Base-by-base conservation (phyloP, 306 rosid species). In the Glycine soja region DNA sequence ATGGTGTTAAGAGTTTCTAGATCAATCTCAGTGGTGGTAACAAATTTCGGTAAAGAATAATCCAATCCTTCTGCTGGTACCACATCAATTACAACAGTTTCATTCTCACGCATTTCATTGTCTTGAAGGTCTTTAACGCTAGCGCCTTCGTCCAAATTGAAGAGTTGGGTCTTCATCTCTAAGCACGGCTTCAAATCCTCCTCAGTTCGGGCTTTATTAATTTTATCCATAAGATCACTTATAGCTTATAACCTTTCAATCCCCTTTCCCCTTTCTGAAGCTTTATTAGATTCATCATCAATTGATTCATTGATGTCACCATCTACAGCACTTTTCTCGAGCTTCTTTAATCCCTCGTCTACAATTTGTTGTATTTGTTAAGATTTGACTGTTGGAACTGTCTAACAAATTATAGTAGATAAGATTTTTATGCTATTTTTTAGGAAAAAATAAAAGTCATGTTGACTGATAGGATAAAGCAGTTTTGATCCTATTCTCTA, bases 151-250 rank as follows among this genome's bases (percentile, higher is more conserved):
- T 79, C 87, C 53, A 57, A 72, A 81, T 80, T 72, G 83, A 93
- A 92, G 63, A 96, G 88, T 75, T 88, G 89, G 40, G 82, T 70
- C 85, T 92, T 93, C 87, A 87, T 42, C 85, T 91, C 93, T 84
- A 85, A 50, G 89, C 97, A 96, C 2, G 91, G 79, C 83, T 81
- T 85, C 76, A 96, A 81, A 88, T 96, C 99, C 90, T 96, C 98
- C 86, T 89, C 94, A 53, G 71, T 93, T 67, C 97, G 91, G 62
- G 98, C 97, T 88, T 90, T 96, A 81, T 96, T 93, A 70, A 93
- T 71, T 86, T 88, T 93, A 62, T 96, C 97, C 40, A 89, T 80
- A 38, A 96, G 97, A 83, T 93, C 98, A 30, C 84, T 85, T 47
- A 93, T 43, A 54, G 86, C 85, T 63, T 86, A 87, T 76, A 84